Evolutionary conservation across 257 asterid species (phyloP).

Genomic region (Solanum paucissectum): DNA sequence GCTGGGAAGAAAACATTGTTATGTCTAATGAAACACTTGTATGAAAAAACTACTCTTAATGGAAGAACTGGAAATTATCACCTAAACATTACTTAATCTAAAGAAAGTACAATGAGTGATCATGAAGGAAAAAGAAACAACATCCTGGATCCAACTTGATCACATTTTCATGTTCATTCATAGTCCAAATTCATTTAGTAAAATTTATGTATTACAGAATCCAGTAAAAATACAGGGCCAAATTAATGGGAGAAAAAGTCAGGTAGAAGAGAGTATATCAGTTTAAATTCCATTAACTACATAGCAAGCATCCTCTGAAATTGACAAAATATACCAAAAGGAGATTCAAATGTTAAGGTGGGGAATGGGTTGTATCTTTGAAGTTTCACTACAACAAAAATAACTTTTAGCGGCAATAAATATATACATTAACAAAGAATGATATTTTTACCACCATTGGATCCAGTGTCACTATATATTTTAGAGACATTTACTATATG

Average conservation of each 20-base stretch:
- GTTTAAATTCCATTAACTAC: not conserved
- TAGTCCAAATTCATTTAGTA: not conserved
- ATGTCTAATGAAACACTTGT: not conserved
- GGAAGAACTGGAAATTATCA: not conserved
- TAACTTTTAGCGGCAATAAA: too few relatives aligned
- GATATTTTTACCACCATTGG: too few relatives aligned
- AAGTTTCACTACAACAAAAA: too few relatives aligned
- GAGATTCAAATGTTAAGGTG: constrained; percentile 7
- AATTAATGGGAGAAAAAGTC: not conserved
- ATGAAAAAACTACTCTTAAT: not conserved
- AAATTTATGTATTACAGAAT: not conserved
- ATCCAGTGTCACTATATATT: too few relatives aligned
- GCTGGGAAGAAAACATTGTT: too few relatives aligned
- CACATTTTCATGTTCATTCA: too few relatives aligned
- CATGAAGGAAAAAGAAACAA: not conserved
- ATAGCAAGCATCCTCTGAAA: not conserved
- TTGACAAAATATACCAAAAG: not conserved
- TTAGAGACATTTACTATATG: too few relatives aligned
- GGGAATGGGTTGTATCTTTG: too few relatives aligned
- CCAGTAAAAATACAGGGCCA: not conserved
- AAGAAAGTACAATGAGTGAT: too few relatives aligned
- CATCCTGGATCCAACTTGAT: too few relatives aligned
- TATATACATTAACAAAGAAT: too few relatives aligned
- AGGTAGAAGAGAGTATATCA: not conserved
- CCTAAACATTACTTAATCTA: not conserved